Evolutionary conservation across 2,329 filamentous ascomycete species (phyloP), one percentile per base, ranked within the genome.

Genomic region (Grosmannia huntii): DNA sequence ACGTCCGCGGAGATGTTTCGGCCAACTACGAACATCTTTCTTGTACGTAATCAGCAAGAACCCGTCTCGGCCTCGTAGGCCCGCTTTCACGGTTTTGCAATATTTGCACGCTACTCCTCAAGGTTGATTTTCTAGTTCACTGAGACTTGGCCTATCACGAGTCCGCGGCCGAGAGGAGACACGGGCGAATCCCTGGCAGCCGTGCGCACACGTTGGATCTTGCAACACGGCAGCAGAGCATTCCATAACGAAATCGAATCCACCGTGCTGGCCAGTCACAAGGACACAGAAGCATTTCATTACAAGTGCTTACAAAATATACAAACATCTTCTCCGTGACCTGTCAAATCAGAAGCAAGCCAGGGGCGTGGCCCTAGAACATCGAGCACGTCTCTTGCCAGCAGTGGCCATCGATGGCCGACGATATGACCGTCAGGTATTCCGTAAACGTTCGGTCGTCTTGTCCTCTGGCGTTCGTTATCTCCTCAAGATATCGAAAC

Each of bases 31-130:
- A 16, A 4, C 36, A 6, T 38, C 36, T 38, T 38, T 38, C 36
- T 67, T 67, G 66, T 68, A 68, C 66, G 66, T 68, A 68, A 68
- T 66, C 62, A 64, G 66, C 66, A 66, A 62, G 60, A 21, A 53
- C 33, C 31, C 46, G 23, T 50, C 36, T 31, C 23, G 23, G 23
- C 19, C 38, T 7, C 41, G 41, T 9, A 38, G 49, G 25, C 49
- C 49, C 49, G 49, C 49, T 51, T 51, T 51, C 49, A 28, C 49
- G 49, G 5, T 33, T 27, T n/a, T 48, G 21, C 44, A 23, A 48
- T 38, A 38, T 38, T 38, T 38, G 1, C 36, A 38, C 36, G 36
- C 36, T 38, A 38, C 19, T 44, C 41, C 11, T n/a, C n/a, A n/a
- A n/a, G n/a, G n/a, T n/a, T n/a, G n/a, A n/a, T n/a, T n/a, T n/a